These are phyloP conservation scores for Diaporthe sp. DNA, from an alignment of 2,329 filamentous ascomycete genomes.

Conservation along the genomic window DNA sequence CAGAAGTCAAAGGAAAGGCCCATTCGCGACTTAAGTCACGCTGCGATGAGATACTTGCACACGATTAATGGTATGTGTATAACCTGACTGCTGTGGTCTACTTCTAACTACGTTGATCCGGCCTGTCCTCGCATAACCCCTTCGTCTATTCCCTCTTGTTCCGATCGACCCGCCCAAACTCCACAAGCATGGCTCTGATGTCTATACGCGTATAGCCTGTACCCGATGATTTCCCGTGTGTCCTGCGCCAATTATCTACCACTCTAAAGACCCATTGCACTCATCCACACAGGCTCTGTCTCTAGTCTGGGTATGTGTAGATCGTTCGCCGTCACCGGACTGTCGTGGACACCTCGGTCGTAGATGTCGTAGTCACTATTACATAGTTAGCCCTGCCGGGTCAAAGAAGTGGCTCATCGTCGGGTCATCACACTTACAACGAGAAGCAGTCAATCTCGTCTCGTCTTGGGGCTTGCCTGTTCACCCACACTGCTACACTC, in stretches of 20 bases:
- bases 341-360: background rate
- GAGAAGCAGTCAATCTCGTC: constrained; percentile 21
- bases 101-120: background rate
- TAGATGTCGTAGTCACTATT: constrained; percentile 31
- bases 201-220: background rate
- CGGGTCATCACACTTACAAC: constrained; percentile 18
- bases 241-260: background rate
- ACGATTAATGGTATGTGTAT: background rate
- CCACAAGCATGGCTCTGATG: constrained; percentile 1
- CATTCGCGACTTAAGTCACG: too few species aligned
- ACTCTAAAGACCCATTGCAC: constrained; percentile 12
- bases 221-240: background rate
- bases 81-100: background rate
- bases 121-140: background rate
- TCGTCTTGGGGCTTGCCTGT: constrained; percentile 40
- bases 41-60: background rate
- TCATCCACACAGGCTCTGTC: constrained; percentile 36
- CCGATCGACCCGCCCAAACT: background rate
- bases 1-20: too few species aligned
- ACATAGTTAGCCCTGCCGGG: background rate
- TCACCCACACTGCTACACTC: constrained; percentile 72
- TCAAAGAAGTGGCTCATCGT: background rate
- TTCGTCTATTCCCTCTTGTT: constrained; percentile 2
- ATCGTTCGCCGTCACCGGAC: constrained; percentile 25
- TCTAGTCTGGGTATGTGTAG: constrained; percentile 23